A percentile compares a stretch with the other conserved stretches of the same genome.
phyloP scores from a whole-genome alignment of 345 rosid genomes.

The Citrus glauca region DNA sequence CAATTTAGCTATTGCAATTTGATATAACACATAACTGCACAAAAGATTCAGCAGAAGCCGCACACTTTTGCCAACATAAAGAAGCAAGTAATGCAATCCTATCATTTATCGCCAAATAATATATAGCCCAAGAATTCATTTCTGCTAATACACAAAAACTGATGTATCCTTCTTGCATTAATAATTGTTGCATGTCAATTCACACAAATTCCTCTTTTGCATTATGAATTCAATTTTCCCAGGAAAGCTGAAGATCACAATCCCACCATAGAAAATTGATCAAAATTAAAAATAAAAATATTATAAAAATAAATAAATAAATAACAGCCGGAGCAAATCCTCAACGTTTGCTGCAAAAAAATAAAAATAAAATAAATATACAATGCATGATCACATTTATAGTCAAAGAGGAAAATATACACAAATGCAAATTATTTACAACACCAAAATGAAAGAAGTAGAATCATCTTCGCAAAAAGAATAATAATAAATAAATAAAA shows the following conservation, averaged over 20 bases:
- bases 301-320: too few relatives aligned
- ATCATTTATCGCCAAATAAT: not conserved
- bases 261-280: not conserved
- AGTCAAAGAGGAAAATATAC: not conserved
- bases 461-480: not conserved
- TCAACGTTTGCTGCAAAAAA: not conserved
- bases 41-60: not conserved
- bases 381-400: not conserved
- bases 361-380: not conserved
- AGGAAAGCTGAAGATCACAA: not conserved
- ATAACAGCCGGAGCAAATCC: not conserved
- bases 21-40: not conserved
- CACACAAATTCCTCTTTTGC: not conserved
- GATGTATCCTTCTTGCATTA: not conserved
- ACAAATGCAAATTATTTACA: not conserved
- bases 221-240: not conserved
- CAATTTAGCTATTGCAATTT: not conserved
- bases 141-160: not conserved
- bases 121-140: not conserved
- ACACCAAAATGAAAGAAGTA: not conserved
- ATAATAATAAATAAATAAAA: not conserved
- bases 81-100: not conserved
- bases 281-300: not conserved
- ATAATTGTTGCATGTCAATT: not conserved
- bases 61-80: not conserved